Conservation (phyloP, 371 early-diverging fungal genomes). For the Mortierella sp. region DNA sequence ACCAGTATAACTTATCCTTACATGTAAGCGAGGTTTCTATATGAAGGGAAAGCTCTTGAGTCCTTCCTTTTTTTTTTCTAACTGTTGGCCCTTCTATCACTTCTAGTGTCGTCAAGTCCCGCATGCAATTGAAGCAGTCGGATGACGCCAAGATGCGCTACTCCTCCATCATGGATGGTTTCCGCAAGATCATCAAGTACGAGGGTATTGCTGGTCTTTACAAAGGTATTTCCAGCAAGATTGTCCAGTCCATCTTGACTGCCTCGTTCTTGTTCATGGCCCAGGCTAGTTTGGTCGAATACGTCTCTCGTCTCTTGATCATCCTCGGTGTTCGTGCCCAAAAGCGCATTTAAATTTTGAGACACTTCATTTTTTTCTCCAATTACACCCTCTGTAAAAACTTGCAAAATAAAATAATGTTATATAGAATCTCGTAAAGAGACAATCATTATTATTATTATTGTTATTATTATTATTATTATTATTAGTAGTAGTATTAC, state of each 20-base stretch:
- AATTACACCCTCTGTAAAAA: neutral
- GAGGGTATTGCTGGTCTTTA: conserved; percentile 89
- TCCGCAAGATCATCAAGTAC: conserved; percentile 87
- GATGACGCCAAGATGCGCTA: conserved; percentile 79
- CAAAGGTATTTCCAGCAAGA: conserved; percentile 95
- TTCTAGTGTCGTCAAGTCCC: conserved; percentile 89
- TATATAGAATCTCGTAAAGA: too few relatives aligned
- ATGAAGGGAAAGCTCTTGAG: too few relatives aligned
- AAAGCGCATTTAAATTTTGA: conserved; percentile 44
- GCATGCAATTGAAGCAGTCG: conserved; percentile 95
- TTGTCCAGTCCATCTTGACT: conserved; percentile 90
- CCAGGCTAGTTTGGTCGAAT: conserved; percentile 87
- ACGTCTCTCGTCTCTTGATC: conserved; percentile 74
- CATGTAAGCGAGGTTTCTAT: conserved; percentile 67
- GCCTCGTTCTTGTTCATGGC: conserved; percentile 94
- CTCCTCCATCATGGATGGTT: conserved; percentile 85
- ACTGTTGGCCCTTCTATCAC: neutral
- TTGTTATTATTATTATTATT: too few relatives aligned
- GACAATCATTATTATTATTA: too few relatives aligned
- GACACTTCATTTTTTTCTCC: neutral
- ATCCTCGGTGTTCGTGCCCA: conserved; percentile 45
- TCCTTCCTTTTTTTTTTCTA: neutral
- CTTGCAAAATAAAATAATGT: conserved; percentile 9
- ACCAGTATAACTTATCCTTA: conserved; percentile 97
- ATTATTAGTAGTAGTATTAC: too few relatives aligned